A percentile compares a stretch with the other conserved stretches of the same genome.
phyloP scores from a whole-genome alignment of 2,329 filamentous ascomycete genomes.

The Biscogniauxia mediterranea region DNA sequence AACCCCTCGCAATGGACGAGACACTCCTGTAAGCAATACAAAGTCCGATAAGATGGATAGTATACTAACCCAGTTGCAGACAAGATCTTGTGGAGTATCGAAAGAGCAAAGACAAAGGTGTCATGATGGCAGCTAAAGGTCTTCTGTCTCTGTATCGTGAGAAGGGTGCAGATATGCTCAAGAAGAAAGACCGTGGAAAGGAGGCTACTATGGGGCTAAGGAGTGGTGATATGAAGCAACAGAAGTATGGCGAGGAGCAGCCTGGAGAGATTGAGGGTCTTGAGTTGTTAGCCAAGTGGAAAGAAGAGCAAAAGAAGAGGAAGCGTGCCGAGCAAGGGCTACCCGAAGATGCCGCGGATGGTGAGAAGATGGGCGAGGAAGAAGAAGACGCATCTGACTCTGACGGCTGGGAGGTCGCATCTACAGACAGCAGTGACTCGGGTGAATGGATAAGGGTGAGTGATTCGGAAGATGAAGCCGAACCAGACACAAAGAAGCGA shows the following conservation, averaged over 20 bases:
- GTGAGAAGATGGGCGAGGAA: conserved; percentile 59
- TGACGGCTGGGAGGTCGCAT: conserved; percentile 61
- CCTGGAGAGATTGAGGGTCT: conserved; percentile 84
- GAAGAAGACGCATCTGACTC: conserved; percentile 56
- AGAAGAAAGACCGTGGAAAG: conserved; percentile 88
- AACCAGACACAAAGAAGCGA: conserved; percentile 63
- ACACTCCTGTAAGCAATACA: conserved; percentile 86
- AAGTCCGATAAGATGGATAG: neutral
- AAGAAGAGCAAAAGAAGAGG: conserved; percentile 79
- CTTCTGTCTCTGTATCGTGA: conserved; percentile 88
- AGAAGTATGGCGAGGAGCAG: conserved; percentile 79
- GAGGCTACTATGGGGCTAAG: conserved; percentile 81
- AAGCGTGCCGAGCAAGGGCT: conserved; percentile 69
- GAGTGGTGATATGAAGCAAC: conserved; percentile 70
- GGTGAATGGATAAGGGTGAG: conserved; percentile 93
- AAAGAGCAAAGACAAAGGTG: conserved; percentile 96
- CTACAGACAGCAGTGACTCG: conserved; percentile 64
- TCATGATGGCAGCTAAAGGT: conserved; percentile 98
- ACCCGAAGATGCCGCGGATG: conserved; percentile 59
- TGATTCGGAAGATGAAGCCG: conserved; percentile 78
- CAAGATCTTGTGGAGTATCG: conserved; percentile 92
- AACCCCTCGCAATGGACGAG: conserved; percentile 94
- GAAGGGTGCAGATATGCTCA: conserved; percentile 83
- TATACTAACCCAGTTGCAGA: conserved; percentile 4
- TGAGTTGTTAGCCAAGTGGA: conserved; percentile 88